These are phyloP conservation scores for Orbilia oligospora DNA, from an alignment of 2,329 filamentous ascomycete genomes.

Conservation along the genomic window DNA sequence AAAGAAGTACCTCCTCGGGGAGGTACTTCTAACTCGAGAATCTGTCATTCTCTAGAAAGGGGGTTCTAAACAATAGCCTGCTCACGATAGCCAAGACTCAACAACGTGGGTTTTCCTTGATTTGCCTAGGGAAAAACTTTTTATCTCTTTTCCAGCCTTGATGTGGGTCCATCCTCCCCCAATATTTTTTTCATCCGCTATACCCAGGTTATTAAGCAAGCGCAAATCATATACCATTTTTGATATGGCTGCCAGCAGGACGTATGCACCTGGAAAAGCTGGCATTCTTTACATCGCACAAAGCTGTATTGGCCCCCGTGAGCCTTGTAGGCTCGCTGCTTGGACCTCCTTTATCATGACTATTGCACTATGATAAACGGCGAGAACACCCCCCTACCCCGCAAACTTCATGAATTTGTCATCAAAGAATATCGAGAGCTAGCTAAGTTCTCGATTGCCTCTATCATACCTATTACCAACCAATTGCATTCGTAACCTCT, in stretches of 20 bases:
- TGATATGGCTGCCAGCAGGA: slow-evolving; percentile 7
- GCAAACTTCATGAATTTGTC: slow-evolving; percentile 38
- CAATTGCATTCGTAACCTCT: slow-evolving; percentile 20
- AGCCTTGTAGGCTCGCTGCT: slow-evolving; percentile 12
- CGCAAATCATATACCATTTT: slow-evolving; percentile 35
- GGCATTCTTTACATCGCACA: slow-evolving; percentile 9
- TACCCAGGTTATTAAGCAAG: slow-evolving; percentile 5
- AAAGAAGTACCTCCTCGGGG: slow-evolving; percentile 44
- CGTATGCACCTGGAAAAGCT: slow-evolving; percentile 20
- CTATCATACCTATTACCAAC: slow-evolving; percentile 12
- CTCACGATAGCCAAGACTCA: slow-evolving; percentile 41
- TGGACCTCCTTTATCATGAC: slow-evolving; percentile 31
- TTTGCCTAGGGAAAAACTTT: slow-evolving; percentile 56
- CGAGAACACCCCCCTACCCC: slow-evolving; percentile 16
- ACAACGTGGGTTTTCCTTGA: slow-evolving; percentile 20
- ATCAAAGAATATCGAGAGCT: slow-evolving; percentile 12
- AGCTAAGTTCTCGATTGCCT: background rate
- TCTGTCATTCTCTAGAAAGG: slow-evolving; percentile 33
- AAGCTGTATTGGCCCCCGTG: slow-evolving; percentile 12
- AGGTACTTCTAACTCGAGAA: slow-evolving; percentile 42
- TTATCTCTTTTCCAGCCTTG: slow-evolving; percentile 35
- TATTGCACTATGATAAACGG: slow-evolving; percentile 17
- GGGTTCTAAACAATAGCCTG: slow-evolving; percentile 10
- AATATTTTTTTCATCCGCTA: slow-evolving; percentile 15
- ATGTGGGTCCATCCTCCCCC: slow-evolving; percentile 22